Base-by-base conservation (phyloP, 2,329 filamentous ascomycete species). In the Arthrocladium fulminans region DNA sequence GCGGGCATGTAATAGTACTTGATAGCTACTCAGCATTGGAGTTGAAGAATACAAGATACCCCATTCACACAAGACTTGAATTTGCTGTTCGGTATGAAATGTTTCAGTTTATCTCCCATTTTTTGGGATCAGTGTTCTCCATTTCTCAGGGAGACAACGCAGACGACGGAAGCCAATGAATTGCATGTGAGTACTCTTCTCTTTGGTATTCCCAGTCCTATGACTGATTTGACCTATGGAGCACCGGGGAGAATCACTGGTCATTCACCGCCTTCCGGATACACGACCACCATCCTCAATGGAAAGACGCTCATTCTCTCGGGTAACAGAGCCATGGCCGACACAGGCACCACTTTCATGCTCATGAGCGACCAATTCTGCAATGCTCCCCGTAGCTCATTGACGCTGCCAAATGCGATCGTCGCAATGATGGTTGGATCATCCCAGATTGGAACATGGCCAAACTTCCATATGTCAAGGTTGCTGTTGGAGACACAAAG, bases 311-410 rank as follows among this genome's bases (percentile, higher is more conserved):
- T 81, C 23, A 42, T 65, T 1, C 70, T 74, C 8, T 60, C 66
- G 2, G 72, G 70, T 41, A 86, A 86, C 65, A 80, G 69, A 24
- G 81, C 83, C 40, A 85, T 87, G 55, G 79, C 76, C 27, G 84
- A 87, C 61, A 87, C 83, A 0, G 83, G 82, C 48, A 86, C 83
- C 24, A 83, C 82, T 0, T 73, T 87, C 43, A 76, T 76, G 1
- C 71, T 87, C 25, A 70, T 86, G 40, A 74, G 76, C 34, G 83
- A 87, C 59, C 60, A 65, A 1, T 72, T 77, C 10, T 81, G 77
- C 60, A 66, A 80, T 50, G 74, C 74, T 2, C 72, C 87, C 53
- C 87, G 87, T 63, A 69, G 67, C 44, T 68, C 74, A 85, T 87
- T 51, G 74, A 76, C 2, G 81, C 80, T 12, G 71, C 79, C 8